Percentiles rank a stretch among this genome's conserved stretches.
These are phyloP conservation scores for Trichoderma simmonsii DNA, from an alignment of 2,329 filamentous ascomycete species.

Conservation along the genomic window DNA sequence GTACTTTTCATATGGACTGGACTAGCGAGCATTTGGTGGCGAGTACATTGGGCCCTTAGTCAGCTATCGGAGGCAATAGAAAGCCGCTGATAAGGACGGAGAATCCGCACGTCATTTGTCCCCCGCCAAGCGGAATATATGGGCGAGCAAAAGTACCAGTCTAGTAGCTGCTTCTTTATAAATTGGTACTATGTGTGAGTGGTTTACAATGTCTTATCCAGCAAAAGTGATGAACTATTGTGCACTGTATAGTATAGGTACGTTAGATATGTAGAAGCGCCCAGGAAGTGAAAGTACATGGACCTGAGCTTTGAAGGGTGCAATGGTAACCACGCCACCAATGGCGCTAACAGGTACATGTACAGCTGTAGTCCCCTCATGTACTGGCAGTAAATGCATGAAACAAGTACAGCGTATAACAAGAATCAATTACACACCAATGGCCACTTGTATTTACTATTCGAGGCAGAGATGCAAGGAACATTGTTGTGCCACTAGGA, in stretches of 20 bases:
- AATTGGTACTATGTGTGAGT: neutral
- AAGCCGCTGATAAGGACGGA: neutral
- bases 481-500: no score
- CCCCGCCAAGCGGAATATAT: neutral
- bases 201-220: neutral
- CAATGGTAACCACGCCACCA: neutral
- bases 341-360: neutral
- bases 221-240: neutral
- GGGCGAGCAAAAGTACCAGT: neutral
- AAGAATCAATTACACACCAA: no score
- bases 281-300: no score
- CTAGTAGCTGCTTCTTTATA: neutral
- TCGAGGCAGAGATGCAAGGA: no score
- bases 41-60: conserved; percentile 11
- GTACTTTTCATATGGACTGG: conserved; percentile 19
- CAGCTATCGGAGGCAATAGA: conserved; percentile 4
- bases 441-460: no score
- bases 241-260: no score
- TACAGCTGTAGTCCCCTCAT: no score
- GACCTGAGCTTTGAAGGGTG: neutral
- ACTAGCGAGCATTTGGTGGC: conserved; percentile 15
- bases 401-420: neutral
- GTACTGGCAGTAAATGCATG: neutral
- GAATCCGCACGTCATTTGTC: conserved; percentile 9
- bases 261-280: no score